Percentiles rank a stretch among this genome's conserved stretches.
phyloP scores from a whole-genome alignment of 495 filamentous ascomycete genomes.

The Acidiella bohemica region DNA sequence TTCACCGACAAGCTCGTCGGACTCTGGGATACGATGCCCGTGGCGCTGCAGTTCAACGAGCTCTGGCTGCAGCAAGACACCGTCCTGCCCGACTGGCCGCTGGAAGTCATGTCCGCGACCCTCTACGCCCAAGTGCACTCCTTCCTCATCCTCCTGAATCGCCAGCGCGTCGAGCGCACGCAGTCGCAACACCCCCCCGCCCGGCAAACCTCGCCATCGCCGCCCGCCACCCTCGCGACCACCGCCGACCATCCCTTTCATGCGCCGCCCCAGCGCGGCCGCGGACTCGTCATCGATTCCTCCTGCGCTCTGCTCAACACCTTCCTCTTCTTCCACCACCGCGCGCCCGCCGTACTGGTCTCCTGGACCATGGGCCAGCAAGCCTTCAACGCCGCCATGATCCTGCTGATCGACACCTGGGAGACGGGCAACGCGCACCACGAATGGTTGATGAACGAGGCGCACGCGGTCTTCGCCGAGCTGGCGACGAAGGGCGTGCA shows the following conservation, averaged over 20 bases:
- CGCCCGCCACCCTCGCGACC: slow-evolving; percentile 4
- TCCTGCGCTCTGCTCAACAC: slow-evolving; percentile 29
- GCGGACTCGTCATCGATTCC: slow-evolving; percentile 31
- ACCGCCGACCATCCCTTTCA: slow-evolving; percentile 4
- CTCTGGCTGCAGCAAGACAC: slow-evolving; percentile 31
- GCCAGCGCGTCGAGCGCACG: slow-evolving; percentile 27
- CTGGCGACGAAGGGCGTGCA: slow-evolving; percentile 33
- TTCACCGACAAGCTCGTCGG: slow-evolving; percentile 31
- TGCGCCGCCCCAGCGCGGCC: slow-evolving; percentile 25
- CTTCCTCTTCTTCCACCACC: slow-evolving; percentile 34
- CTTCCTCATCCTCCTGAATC: slow-evolving; percentile 35
- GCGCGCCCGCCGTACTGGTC: slow-evolving; percentile 31
- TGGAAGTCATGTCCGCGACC: slow-evolving; percentile 31
- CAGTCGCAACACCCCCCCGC: slow-evolving; percentile 22
- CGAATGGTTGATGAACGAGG: slow-evolving; percentile 27
- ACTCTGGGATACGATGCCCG: slow-evolving; percentile 33
- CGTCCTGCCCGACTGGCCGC: slow-evolving; percentile 33
- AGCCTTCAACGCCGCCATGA: slow-evolving; percentile 38
- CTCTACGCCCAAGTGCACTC: slow-evolving; percentile 35
- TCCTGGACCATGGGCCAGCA: slow-evolving; percentile 38
- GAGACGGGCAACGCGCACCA: slow-evolving; percentile 25
- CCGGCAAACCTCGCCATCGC: slow-evolving; percentile 4
- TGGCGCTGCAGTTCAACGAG: slow-evolving; percentile 32
- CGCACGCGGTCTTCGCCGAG: slow-evolving; percentile 31
- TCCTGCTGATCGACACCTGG: slow-evolving; percentile 32